Base-by-base conservation (phyloP, 495 filamentous ascomycete species). In the Penicillium malachiteum region DNA sequence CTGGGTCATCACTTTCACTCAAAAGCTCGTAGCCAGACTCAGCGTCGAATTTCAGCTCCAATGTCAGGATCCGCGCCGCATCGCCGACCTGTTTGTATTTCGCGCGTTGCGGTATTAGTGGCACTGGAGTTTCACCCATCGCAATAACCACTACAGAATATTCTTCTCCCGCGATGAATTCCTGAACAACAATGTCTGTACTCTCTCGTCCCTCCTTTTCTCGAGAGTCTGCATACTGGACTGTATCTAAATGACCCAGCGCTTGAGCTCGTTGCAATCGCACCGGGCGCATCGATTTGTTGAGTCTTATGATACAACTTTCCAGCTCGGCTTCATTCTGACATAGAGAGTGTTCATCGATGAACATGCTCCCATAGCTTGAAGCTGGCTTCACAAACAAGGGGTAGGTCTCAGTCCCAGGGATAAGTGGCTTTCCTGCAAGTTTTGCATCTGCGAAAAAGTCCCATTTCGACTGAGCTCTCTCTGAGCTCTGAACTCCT, bases 311-410 rank as follows among this genome's bases (percentile, higher is more conserved):
- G 33, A 57, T 51, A 21, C 48, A 51, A 5, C 9, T n/a, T 10
- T 47, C 10, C 7, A 57, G 26, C 48, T 47, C 55, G 7, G n/a
- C 26, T 26, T 57, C 42, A 18, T 57, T 31, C n/a, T 34, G 48
- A 26, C 55, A 57, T 2, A 57, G 34, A 21, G 55, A 57, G 37
- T 57, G 48, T 13, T 52, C 40, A 47, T 57, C 55, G 32, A 57
- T 57, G 32, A 57, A 51, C 48, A 51, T 51, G 13, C 55, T 57
- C 17, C 48, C 53, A 43, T 47, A 56, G 7, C 53, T 52, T 10
- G 18, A 41, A 7, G 58, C 52, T 0, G 58, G 58, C 38, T 60
- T 60, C 0, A 60, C 54, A 17, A 60, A 56, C 10, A 60, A 14
- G 5, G 58, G 58, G 12, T 49, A 60, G 0, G 26, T 26, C 8